phyloP scores from a whole-genome alignment of 148 eudicot genomes.

The Cornus suecica region DNA sequence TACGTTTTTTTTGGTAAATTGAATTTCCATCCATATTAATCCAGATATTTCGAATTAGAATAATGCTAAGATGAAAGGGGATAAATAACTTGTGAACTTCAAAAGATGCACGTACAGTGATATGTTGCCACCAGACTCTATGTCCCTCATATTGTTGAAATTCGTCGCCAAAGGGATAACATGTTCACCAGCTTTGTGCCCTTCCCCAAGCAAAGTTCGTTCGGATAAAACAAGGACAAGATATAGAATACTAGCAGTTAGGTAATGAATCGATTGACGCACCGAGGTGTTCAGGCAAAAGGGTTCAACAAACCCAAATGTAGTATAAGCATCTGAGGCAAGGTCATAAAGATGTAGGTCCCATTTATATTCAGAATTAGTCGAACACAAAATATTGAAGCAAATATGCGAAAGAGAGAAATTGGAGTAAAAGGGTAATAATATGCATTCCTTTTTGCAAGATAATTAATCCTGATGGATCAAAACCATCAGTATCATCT shows the following conservation, averaged over 20 bases:
- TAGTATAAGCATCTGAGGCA: neutral
- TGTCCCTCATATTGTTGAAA: constrained; percentile 61
- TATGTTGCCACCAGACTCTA: constrained; percentile 56
- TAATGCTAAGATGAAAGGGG: neutral
- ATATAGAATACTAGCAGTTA: neutral
- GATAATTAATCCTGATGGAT: constrained; percentile 88
- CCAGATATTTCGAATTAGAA: neutral
- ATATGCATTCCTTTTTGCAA: constrained; percentile 67
- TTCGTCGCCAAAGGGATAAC: constrained; percentile 85
- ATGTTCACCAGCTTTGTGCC: constrained; percentile 80
- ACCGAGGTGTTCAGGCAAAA: neutral
- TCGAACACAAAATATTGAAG: neutral
- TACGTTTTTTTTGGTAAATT: neutral
- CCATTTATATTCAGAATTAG: neutral
- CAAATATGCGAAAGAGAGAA: neutral
- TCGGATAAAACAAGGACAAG: constrained; percentile 35
- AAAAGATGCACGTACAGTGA: constrained; percentile 37
- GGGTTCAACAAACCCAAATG: neutral
- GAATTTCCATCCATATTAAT: too few species aligned
- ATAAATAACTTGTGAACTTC: too few species aligned
- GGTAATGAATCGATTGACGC: neutral
- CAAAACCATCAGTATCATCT: constrained; percentile 83
- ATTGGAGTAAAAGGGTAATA: neutral
- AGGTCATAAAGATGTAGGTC: neutral
- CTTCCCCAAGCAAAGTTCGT: constrained; percentile 87